Conservation (phyloP, 2,329 filamentous ascomycete genomes). For the Dichotomopilus funicola region DNA sequence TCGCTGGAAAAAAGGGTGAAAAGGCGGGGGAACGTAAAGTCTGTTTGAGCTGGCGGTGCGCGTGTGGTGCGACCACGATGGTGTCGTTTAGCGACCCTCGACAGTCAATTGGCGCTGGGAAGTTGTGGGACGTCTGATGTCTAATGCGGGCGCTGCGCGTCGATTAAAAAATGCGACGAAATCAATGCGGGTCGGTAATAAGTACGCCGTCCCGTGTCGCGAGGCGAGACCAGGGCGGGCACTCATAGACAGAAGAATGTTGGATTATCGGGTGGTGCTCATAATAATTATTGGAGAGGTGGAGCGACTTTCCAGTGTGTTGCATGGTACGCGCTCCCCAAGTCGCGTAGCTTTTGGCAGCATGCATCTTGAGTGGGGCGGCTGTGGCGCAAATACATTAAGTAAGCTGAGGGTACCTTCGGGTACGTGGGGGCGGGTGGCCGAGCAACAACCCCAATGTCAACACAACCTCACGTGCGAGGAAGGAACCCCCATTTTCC, state of each 20-base stretch:
- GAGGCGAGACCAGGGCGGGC: background rate
- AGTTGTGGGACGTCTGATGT: no score
- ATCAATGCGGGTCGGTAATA: background rate
- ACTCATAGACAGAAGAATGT: background rate
- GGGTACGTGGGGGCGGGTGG: background rate
- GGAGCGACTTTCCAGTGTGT: background rate
- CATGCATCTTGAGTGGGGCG: slow-evolving; percentile 3
- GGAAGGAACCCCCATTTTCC: background rate
- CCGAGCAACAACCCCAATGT: background rate
- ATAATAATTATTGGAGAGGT: slow-evolving; percentile 2
- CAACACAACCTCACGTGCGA: background rate
- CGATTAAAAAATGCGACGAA: no score
- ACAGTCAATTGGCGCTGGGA: no score
- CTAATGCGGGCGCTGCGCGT: no score
- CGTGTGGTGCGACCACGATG: no score
- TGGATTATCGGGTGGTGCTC: slow-evolving; percentile 1
- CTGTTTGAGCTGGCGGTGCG: no score
- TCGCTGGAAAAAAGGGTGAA: no score
- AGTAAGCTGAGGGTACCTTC: background rate
- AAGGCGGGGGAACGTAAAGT: no score
- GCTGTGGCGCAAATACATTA: background rate
- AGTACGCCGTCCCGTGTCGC: background rate
- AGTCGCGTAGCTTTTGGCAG: slow-evolving; percentile 6
- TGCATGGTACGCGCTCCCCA: slow-evolving; percentile 5
- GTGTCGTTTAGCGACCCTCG: no score